These are phyloP conservation scores for Pleurozium schreberi DNA, from an alignment of 225 moss, liverwort and hornwort genomes.

Conservation along the genomic window DNA sequence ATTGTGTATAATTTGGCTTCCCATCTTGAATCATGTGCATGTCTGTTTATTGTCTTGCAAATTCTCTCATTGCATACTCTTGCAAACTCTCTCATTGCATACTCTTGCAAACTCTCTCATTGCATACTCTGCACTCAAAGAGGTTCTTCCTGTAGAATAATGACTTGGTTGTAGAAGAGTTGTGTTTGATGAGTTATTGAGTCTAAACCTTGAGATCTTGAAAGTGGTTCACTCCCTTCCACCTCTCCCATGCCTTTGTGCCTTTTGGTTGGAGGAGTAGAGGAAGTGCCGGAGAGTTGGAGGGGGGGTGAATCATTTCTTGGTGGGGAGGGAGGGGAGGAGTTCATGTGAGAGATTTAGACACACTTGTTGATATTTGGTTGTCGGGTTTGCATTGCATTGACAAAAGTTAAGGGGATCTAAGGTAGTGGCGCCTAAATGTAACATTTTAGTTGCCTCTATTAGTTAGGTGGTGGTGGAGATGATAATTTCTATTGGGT, in stretches of 20 bases:
- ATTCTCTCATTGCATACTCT: too few species aligned
- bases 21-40: too few species aligned
- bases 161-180: too few species aligned
- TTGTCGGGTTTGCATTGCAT: neutral
- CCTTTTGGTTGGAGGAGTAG: neutral
- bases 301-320: neutral
- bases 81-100: too few species aligned
- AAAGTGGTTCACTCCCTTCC: neutral
- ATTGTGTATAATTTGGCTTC: too few species aligned
- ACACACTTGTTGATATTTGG: neutral
- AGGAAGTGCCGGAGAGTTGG: neutral
- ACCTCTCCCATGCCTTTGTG: neutral
- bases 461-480: neutral
- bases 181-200: neutral
- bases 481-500: neutral
- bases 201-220: neutral
- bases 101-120: too few species aligned
- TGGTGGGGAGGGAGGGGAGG: neutral
- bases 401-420: neutral
- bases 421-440: accelerated
- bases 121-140: too few species aligned
- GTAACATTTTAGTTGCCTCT: accelerated
- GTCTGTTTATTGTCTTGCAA: too few species aligned
- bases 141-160: too few species aligned
- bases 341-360: neutral